Percentiles rank a stretch among this genome's conserved stretches.
phyloP scores from a whole-genome alignment of 2,329 filamentous ascomycete genomes.

The Kalmusia sp. region DNA sequence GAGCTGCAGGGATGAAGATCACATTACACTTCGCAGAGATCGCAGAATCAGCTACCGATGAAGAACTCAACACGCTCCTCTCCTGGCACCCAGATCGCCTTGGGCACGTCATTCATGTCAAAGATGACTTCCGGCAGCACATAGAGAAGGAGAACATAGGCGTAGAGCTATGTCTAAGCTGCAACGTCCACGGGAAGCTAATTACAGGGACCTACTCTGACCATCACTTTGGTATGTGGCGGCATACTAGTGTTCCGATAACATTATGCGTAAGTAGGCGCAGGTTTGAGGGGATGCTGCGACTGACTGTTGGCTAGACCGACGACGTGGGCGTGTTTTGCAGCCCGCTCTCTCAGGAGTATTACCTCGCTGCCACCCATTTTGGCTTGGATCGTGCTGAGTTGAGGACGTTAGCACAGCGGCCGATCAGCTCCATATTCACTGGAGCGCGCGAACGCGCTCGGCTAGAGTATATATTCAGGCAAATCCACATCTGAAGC shows the following conservation, averaged over 20 bases:
- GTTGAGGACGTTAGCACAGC: constrained; percentile 64
- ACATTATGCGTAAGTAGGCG: constrained; percentile 70
- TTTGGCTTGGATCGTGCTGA: constrained; percentile 64
- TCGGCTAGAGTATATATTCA: constrained; percentile 50
- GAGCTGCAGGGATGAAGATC: constrained; percentile 62
- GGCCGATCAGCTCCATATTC: constrained; percentile 72
- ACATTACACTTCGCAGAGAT: constrained; percentile 83
- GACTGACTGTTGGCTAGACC: constrained; percentile 61
- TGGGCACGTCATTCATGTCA: constrained; percentile 81
- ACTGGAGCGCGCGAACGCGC: constrained; percentile 67
- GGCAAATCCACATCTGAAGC: too few relatives aligned
- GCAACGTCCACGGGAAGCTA: constrained; percentile 80
- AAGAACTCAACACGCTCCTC: constrained; percentile 71
- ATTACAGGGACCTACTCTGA: constrained; percentile 68
- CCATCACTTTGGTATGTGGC: constrained; percentile 82
- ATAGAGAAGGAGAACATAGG: constrained; percentile 65
- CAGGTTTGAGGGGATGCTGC: neutral
- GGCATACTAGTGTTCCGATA: constrained; percentile 60
- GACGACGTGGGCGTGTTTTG: constrained; percentile 86
- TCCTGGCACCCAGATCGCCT: constrained; percentile 71
- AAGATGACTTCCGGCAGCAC: constrained; percentile 63
- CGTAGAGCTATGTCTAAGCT: constrained; percentile 79
- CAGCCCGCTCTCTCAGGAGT: constrained; percentile 78
- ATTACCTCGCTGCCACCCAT: constrained; percentile 73
- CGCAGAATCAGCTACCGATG: constrained; percentile 60